Base-by-base conservation (phyloP, 2,329 filamentous ascomycete genomes). In the Emergomyces pasteurianus region DNA sequence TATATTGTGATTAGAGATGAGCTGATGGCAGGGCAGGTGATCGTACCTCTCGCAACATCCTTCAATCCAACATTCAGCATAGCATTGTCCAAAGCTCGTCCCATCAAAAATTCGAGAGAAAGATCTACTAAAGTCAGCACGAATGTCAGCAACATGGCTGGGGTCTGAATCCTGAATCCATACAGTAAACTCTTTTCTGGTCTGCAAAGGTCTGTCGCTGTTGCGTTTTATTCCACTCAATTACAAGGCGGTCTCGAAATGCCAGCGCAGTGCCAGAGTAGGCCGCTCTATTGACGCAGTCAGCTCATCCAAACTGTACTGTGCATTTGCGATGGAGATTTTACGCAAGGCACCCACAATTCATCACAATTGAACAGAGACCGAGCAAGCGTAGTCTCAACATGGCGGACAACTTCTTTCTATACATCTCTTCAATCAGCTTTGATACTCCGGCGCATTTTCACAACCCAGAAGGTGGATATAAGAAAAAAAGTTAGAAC, bases 331-430 rank as follows among this genome's bases (percentile, higher is more conserved):
- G 16, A 52, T 23, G 23, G 26, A 6, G 2, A 12, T 26, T n/a
- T 26, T 8, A 50, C 31, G 12, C 26, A 18, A 38, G 9, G 46
- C 36, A 67, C 78, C 64, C 69, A 83, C 75, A 81, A 75, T 77
- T 99, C 94, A 79, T 99, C 92, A 77, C 94, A 99, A 77, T 99
- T 99, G 83, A 92, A 97, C 74, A 99, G 84, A 71, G 92, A 96
- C 63, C 94, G 89, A 64, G 94, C 94, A 63, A 99, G 82, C 2
- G 92, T 96, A 2, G 94, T 97, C 78, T 99, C 94, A 70, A 99
- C 89, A 79, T 99, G 94, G 66, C 87, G 87, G 65, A 99, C 90
- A 61, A 95, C 83, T 72, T 96, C 92, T 73, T 80, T 85, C 80
- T 94, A 80, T 26, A 16, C 26, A 34, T 31, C 5, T 46, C 36